Evolutionary conservation across 345 rosid species (phyloP).

Genomic region (Eucalyptus curtisii): DNA sequence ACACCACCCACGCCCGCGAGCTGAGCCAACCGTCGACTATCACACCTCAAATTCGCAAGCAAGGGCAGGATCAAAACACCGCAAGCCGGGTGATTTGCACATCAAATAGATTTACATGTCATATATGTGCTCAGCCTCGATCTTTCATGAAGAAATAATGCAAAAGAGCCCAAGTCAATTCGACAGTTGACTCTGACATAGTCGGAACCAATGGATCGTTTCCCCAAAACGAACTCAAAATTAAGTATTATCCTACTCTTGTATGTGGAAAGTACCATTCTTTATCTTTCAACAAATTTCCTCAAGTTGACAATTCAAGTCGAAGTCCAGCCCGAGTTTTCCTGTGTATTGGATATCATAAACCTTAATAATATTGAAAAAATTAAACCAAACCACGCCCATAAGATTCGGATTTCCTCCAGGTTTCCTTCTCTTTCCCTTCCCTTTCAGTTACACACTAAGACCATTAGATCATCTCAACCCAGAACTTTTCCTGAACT

Average conservation of each 20-base stretch:
- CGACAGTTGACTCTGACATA: neutral
- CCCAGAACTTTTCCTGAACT: neutral
- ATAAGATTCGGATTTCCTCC: neutral
- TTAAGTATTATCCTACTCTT: neutral
- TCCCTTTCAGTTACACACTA: neutral
- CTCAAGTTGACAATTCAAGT: neutral
- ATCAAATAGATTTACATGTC: neutral
- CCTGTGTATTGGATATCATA: neutral
- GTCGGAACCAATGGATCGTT: neutral
- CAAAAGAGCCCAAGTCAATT: neutral
- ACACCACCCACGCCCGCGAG: neutral
- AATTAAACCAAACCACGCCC: neutral
- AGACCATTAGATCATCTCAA: neutral
- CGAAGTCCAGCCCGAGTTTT: neutral
- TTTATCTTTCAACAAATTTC: neutral
- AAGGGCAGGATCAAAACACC: neutral
- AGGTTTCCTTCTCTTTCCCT: neutral
- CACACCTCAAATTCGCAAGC: neutral
- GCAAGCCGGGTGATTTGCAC: neutral
- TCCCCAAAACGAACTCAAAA: neutral
- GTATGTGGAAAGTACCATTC: neutral
- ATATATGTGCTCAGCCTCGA: neutral
- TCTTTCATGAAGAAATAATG: neutral
- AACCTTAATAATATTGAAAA: neutral
- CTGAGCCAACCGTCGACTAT: neutral